Conservation (phyloP, 1,284 basidiomycete genomes). For the Tremellales sp. region DNA sequence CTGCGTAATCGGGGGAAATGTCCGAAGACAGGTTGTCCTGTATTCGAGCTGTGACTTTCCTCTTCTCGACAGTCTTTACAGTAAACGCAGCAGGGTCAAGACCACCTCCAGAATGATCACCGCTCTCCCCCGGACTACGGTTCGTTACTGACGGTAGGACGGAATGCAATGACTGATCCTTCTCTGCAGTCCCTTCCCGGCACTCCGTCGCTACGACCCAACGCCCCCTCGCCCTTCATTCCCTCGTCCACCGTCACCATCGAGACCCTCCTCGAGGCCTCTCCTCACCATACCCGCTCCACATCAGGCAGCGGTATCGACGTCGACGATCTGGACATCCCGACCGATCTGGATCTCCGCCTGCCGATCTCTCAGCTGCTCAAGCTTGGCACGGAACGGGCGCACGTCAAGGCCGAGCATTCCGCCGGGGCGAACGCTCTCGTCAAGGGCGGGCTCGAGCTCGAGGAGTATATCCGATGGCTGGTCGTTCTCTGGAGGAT, state of each 20-base stretch:
- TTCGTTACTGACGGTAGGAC: too few species aligned
- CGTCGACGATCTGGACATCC: constrained; percentile 27
- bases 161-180: too few species aligned
- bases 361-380: constrained; percentile 51
- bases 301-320: not conserved
- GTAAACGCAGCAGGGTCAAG: too few species aligned
- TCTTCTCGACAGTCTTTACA: too few species aligned
- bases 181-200: too few species aligned
- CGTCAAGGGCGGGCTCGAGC: constrained; percentile 59
- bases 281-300: not conserved
- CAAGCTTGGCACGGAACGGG: constrained; percentile 57
- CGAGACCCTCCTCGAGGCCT: not conserved
- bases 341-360: constrained; percentile 39
- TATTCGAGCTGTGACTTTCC: too few species aligned
- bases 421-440: constrained; percentile 61
- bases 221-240: constrained; percentile 10
- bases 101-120: too few species aligned
- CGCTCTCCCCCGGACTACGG: too few species aligned
- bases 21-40: too few species aligned
- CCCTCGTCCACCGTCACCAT: constrained; percentile 3
- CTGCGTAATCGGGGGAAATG: too few species aligned
- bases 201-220: constrained; percentile 10
- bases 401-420: constrained; percentile 62
- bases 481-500: constrained; percentile 73
- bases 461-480: constrained; percentile 65